Conservation (phyloP, 768 basidiomycete genomes). For the Mycena metata region DNA sequence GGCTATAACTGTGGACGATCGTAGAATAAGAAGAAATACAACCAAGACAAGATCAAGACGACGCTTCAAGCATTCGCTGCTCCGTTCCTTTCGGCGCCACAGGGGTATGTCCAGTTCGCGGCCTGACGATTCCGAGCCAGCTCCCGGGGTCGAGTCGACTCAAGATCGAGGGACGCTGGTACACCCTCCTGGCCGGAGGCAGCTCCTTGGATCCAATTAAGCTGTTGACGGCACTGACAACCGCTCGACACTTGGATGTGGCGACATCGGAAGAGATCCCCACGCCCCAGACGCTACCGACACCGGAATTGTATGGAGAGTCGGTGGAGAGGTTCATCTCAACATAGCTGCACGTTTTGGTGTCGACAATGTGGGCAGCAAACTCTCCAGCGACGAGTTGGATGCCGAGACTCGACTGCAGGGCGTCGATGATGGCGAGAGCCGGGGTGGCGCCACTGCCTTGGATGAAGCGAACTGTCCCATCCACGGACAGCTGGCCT, state of each 20-base stretch:
- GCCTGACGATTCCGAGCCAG: constrained; percentile 15
- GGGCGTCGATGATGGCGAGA: constrained; percentile 82
- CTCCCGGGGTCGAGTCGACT: neutral
- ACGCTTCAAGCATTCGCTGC: constrained; percentile 13
- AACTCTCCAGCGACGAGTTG: constrained; percentile 80
- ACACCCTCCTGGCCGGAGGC: constrained; percentile 51
- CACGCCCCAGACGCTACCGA: constrained; percentile 73
- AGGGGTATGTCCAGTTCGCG: constrained; percentile 15
- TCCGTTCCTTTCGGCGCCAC: constrained; percentile 9
- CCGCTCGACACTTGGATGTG: constrained; percentile 78
- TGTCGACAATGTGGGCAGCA: constrained; percentile 75
- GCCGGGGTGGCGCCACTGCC: constrained; percentile 88
- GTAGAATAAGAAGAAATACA: constrained; percentile 1
- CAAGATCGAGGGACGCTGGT: constrained; percentile 15
- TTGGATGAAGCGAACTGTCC: constrained; percentile 70
- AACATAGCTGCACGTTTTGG: constrained; percentile 82
- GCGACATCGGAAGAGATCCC: constrained; percentile 82
- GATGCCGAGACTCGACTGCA: constrained; percentile 73
- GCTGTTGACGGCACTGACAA: constrained; percentile 79
- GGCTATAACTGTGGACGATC: constrained; percentile 1
- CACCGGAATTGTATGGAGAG: constrained; percentile 66
- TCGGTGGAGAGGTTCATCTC: constrained; percentile 71
- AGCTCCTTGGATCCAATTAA: constrained; percentile 67
- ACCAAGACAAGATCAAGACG: neutral
- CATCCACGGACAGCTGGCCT: constrained; percentile 78